A percentile compares a stretch with the other conserved stretches of the same genome.
These are phyloP conservation scores for Nitzschia putrida DNA, from an alignment of 108 stramenopile species.

Conservation along the genomic window DNA sequence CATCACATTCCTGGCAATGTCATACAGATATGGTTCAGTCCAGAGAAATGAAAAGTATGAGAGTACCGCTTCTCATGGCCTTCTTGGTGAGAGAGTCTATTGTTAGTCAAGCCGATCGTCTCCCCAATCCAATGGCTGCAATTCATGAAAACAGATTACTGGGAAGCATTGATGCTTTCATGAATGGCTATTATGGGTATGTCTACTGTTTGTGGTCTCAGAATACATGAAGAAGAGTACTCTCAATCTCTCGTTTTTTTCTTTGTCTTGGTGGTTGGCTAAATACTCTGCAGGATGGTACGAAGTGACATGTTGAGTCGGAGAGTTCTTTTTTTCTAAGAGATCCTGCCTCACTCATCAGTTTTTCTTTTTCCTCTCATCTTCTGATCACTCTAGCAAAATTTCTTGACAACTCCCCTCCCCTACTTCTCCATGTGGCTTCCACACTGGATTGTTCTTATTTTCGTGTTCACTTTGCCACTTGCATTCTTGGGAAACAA, in stretches of 20 bases:
- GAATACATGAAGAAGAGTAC: too few relatives aligned
- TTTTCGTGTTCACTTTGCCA: slow-evolving; percentile 46
- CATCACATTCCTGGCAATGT: neutral
- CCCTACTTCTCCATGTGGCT: slow-evolving; percentile 51
- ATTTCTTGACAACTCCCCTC: slow-evolving; percentile 43
- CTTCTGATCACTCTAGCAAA: too few relatives aligned
- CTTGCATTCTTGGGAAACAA: slow-evolving; percentile 31
- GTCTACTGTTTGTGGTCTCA: too few relatives aligned
- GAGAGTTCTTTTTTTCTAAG: too few relatives aligned
- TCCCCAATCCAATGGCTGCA: slow-evolving; percentile 20
- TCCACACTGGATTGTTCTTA: slow-evolving; percentile 36
- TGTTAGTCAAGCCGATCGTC: slow-evolving; percentile 15
- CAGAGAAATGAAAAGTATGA: slow-evolving; percentile 12
- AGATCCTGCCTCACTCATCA: too few relatives aligned
- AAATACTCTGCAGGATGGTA: too few relatives aligned
- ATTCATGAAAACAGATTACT: slow-evolving; percentile 31
- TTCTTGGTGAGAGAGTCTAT: slow-evolving; percentile 38
- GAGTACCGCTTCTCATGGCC: slow-evolving; percentile 24
- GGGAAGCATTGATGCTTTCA: slow-evolving; percentile 21
- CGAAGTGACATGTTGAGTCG: too few relatives aligned
- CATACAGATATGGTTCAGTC: slow-evolving; percentile 4
- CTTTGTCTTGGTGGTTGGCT: too few relatives aligned
- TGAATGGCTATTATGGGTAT: slow-evolving; percentile 12
- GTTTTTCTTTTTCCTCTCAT: too few relatives aligned
- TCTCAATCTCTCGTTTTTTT: too few relatives aligned